Percentiles rank a stretch among this genome's conserved stretches.
phyloP scores from a whole-genome alignment of 192 early-diverging fungal species.

The Linnemannia hyalina region DNA sequence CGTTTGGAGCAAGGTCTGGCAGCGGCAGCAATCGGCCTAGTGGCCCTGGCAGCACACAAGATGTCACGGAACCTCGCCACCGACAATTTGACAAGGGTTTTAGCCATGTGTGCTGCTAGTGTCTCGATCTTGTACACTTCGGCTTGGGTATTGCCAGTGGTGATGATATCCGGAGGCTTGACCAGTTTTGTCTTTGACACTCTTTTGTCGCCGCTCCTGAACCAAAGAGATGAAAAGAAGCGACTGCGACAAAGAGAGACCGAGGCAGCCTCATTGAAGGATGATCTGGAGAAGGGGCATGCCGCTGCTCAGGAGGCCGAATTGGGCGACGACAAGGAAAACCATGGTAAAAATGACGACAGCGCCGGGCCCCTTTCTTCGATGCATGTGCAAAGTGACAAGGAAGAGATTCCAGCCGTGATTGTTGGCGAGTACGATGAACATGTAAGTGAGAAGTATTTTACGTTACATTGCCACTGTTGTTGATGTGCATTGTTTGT shows the following conservation, averaged over 20 bases:
- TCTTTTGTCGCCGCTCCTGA: not conserved
- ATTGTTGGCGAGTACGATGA: not conserved
- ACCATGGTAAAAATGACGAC: not conserved
- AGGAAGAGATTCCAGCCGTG: not conserved
- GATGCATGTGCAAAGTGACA: not conserved
- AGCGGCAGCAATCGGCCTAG: conserved; percentile 66
- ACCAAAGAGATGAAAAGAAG: not conserved
- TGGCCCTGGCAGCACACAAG: conserved; percentile 64
- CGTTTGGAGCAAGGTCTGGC: conserved; percentile 65
- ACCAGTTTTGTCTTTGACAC: conserved; percentile 22
- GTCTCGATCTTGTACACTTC: conserved; percentile 34
- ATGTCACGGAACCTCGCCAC: conserved; percentile 35
- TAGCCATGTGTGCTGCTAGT: conserved; percentile 31
- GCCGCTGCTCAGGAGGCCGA: not conserved
- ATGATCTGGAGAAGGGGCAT: conserved; percentile 8
- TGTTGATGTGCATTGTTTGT: not conserved
- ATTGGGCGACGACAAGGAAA: not conserved
- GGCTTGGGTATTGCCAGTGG: conserved; percentile 61
- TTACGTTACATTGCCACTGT: not conserved
- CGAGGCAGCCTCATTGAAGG: not conserved
- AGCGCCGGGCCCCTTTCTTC: not conserved
- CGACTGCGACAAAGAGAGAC: not conserved
- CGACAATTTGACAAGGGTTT: conserved; percentile 31
- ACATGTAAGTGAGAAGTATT: not conserved
- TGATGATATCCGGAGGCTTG: conserved; percentile 64